phyloP scores from a whole-genome alignment of 345 rosid species.

The Corchorus olitorius region DNA sequence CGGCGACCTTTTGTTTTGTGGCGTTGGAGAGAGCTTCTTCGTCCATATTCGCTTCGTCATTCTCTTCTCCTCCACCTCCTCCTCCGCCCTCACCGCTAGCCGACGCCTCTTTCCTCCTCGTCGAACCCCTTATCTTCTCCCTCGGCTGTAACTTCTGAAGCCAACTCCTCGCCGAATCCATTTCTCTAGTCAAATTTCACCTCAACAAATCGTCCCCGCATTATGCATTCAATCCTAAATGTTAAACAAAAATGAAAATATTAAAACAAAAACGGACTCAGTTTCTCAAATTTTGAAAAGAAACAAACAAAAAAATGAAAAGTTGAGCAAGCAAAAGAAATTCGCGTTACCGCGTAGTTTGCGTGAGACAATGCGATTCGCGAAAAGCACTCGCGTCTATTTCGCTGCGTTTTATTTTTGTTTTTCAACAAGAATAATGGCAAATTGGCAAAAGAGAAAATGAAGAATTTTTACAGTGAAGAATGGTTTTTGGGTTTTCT shows the following conservation, averaged over 20 bases:
- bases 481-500: not conserved
- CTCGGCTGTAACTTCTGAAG: constrained; percentile 64
- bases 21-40: constrained; percentile 55
- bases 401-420: not conserved
- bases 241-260: not conserved
- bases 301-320: not conserved
- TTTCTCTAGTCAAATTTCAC: constrained; percentile 21
- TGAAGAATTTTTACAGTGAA: not conserved
- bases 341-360: constrained; percentile 37
- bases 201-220: constrained; percentile 14
- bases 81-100: constrained; percentile 25
- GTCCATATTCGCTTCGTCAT: constrained; percentile 29
- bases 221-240: constrained; percentile 17
- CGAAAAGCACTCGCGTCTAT: constrained; percentile 16
- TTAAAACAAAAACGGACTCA: not conserved
- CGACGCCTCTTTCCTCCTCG: constrained; percentile 39
- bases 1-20: constrained; percentile 79
- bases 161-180: constrained; percentile 91
- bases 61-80: constrained; percentile 27
- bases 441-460: not conserved
- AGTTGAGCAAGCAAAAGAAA: constrained; percentile 29
- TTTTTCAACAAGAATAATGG: not conserved
- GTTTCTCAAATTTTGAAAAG: not conserved
- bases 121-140: constrained; percentile 44
- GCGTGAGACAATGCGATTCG: constrained; percentile 26